Base-by-base conservation (phyloP, 192 early-diverging fungal species). In the Umbelopsis vinacea region DNA sequence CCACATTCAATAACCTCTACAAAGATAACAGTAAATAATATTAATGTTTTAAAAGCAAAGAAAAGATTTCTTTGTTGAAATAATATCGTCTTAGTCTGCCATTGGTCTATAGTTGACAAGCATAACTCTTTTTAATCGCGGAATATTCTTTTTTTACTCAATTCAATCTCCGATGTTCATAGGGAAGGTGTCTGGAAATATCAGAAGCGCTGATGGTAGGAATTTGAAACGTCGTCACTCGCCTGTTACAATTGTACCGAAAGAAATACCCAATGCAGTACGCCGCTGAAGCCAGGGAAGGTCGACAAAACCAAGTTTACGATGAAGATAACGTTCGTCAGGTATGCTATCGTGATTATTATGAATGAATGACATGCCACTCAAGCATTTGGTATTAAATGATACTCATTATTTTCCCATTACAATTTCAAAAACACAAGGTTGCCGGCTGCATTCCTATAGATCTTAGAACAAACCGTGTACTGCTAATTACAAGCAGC, bases 361-460 rank as follows among this genome's bases (percentile, higher is more conserved):
- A 29, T 29, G 29, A 29, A 29, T 29, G 29, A 3, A 2, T 29
- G 29, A 3, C 29, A 29, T 29, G 3, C 29, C 3, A 29, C 29
- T 29, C 29, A 1, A 29, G 29, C 29, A 29, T 2, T 29, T 29
- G 40, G 11, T 12, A 43, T 7, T 43, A 43, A 11, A 43, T 63
- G 12, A 2, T 29, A 6, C 15, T 17, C 14, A 53, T 60, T 17
- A 2, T 17, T 40, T 17, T n/a, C 35, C 21, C 2, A 55, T 12
- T 71, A 19, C 37, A n/a, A 21, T 21, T 22, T 53, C 48, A 7
- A 38, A 2, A 46, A 12, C 19, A 17, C 14, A 24, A 75, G 74
- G 74, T 75, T 3, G 88, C 84, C 21, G 88, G 86, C 26, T 89
- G 88, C 69, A 76, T 89, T 15, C 86, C 86, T 17, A 75, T 87